Percentiles rank a stretch among this genome's conserved stretches.
Conservation (phyloP, 495 filamentous ascomycete genomes). For the Thozetella sp. region DNA sequence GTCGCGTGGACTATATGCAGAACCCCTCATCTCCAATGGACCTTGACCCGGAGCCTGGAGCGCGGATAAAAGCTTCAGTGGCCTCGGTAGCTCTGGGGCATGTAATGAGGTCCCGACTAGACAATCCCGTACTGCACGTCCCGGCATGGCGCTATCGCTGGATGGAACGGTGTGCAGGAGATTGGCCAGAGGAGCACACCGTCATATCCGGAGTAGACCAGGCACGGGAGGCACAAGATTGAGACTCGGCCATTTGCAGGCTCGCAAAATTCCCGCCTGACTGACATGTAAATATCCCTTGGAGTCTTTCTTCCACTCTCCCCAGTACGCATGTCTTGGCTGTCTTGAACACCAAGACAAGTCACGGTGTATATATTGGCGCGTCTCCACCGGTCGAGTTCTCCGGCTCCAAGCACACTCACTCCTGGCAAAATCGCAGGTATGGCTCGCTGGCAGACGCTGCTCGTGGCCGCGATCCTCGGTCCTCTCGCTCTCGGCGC, state of each 20-base stretch:
- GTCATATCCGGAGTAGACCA: too few relatives aligned
- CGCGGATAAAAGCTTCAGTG: background rate
- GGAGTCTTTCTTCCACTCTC: too few relatives aligned
- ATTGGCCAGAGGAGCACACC: background rate
- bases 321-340: too few relatives aligned
- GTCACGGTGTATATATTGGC: too few relatives aligned
- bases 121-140: background rate
- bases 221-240: too few relatives aligned
- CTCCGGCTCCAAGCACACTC: too few relatives aligned
- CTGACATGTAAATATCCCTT: too few relatives aligned
- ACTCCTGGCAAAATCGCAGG: too few relatives aligned
- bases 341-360: too few relatives aligned
- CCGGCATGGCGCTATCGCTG: background rate
- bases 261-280: too few relatives aligned
- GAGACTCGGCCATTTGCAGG: too few relatives aligned
- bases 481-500: constrained; percentile 24
- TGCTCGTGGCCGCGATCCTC: constrained; percentile 17
- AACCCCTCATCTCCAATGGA: background rate
- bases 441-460: background rate
- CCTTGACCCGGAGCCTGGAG: background rate
- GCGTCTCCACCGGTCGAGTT: too few relatives aligned
- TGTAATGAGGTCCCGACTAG: background rate
- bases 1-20: background rate
- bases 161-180: background rate
- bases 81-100: background rate